Base-by-base conservation (phyloP, 2,329 filamentous ascomycete genomes). In the Aspergillus spinulosporus region DNA sequence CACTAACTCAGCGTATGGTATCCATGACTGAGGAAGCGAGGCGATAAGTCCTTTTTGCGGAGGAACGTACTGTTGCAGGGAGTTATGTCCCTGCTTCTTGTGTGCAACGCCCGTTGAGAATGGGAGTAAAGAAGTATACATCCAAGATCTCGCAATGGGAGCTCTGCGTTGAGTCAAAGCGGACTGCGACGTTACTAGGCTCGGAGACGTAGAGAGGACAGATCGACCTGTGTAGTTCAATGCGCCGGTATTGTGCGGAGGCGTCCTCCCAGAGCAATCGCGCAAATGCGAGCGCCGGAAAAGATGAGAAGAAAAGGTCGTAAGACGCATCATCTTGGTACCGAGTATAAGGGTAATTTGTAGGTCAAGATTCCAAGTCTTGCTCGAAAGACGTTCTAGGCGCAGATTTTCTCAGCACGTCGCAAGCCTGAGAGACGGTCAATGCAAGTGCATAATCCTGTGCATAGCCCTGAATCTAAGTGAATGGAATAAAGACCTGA, bases 1-100 rank as follows among this genome's bases (percentile, higher is more conserved):
- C 52, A 81, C 74, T 11, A 84, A 72, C 63, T 84, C 76, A 26
- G 76, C 79, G 62, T 83, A 84, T 2, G 82, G 81, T 37, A 83
- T 74, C 79, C 80, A 83, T 62, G 77, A 74, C 5, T 62, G 64
- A 1, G 81, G 80, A 7, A 83, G 64, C 40, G 65, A 71, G 9
- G 78, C 76, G 48, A 81, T 62, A 14, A 82, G 49, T 4, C 79
- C 79, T 2, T 66, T 77, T 15, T 69, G 74, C 1, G 79, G 79
- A 9, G 75, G 74, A n/a, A 64, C 69, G 62, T 82, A 81, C 55
- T 69, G 70, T 40, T 21, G 63, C 11, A 60, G 59, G 6, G 64
- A 62, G 12, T 60, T 63, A 37, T 43, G 31, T 15, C 26, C 36
- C 12, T 21, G 21, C 21, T 21, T 21, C 21, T 21, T 21, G 21